phyloP scores from a whole-genome alignment of 1,284 basidiomycete genomes.

The Apiotrichum mycotoxinovorans region DNA sequence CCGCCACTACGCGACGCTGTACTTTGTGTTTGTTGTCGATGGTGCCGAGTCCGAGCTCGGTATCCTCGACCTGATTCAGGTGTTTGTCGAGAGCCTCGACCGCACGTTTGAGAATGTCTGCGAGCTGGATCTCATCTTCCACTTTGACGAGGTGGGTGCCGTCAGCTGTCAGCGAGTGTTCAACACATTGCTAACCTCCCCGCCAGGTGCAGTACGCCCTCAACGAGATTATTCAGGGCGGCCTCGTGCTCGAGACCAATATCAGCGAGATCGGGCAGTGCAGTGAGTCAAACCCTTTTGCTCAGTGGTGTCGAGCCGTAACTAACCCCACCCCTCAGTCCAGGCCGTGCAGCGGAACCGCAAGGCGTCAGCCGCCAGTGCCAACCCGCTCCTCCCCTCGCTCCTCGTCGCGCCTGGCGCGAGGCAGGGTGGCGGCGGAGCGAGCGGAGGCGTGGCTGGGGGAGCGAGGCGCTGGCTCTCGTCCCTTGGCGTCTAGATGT shows the following conservation, averaged over 20 bases:
- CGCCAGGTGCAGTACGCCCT: constrained; percentile 86
- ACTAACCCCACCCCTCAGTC: constrained; percentile 20
- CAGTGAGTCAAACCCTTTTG: constrained; percentile 54
- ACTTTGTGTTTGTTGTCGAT: constrained; percentile 97
- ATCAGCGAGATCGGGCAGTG: constrained; percentile 80
- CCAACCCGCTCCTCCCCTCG: constrained; percentile 43
- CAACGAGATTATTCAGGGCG: constrained; percentile 92
- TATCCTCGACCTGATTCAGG: constrained; percentile 95
- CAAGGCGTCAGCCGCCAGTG: constrained; percentile 42
- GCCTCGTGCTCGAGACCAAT: constrained; percentile 96
- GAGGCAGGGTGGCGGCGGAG: constrained; percentile 1
- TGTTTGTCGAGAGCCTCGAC: constrained; percentile 95
- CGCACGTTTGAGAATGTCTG: constrained; percentile 97
- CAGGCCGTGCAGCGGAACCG: constrained; percentile 38
- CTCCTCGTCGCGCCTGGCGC: constrained; percentile 29
- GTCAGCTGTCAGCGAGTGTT: background rate
- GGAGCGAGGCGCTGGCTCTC: constrained; percentile 43
- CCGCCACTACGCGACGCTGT: constrained; percentile 82
- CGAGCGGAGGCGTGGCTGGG: constrained; percentile 21
- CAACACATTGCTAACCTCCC: background rate
- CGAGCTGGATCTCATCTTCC: constrained; percentile 96
- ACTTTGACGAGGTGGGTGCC: constrained; percentile 83
- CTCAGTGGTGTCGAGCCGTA: too few species aligned
- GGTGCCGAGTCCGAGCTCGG: constrained; percentile 92
- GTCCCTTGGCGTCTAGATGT: constrained; percentile 40